Base-by-base conservation (phyloP, 768 basidiomycete genomes). In the Leccinum variicolor region DNA sequence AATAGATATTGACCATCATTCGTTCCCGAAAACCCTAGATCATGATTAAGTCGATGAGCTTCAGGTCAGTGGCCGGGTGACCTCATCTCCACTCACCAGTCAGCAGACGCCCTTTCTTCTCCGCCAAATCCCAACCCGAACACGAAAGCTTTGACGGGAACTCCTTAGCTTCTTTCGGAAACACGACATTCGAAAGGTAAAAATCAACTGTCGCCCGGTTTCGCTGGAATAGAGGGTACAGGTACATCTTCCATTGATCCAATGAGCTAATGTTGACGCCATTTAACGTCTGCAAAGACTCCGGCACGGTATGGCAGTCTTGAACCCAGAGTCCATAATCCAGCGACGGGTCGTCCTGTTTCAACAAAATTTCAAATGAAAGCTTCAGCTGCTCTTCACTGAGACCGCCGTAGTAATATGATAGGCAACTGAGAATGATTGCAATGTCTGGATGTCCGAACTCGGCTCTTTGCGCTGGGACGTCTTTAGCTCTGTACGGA, bases 11-110 rank as follows among this genome's bases (percentile, higher is more conserved):
- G 71, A 0, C 63, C 56, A 45, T 76, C 76, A 9, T 76, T 74
- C 0, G 75, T 77, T 0, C 76, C 76, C 19, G 75, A 77, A 57
- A 77, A 77, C 5, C 76, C 76, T 57, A 60, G 28, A 9, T 0
- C 0, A n/a, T 11, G 1, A 0, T 15, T 50, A 1, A 58, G 28
- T 17, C 7, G 17, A 4, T 2, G 9, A 41, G 5, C 19, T 9
- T 4, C 36, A 34, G 6, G 19, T 1, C 1, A 1, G 2, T 14
- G 17, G 14, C 3, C 17, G n/a, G 17, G 17, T 50, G 29, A 10
- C n/a, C 49, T 50, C 28, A 48, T 26, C 48, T 26, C 17, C 19
- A 50, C 49, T n/a, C n/a, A 50, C 49, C 49, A 8, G 19, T 21
- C 11, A 50, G 19, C 6, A 50, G 11, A 21, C 49, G 49, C 4